Evolutionary conservation across 139 green algal genomes (phyloP).

Genomic region (Haematococcus lacustris): DNA sequence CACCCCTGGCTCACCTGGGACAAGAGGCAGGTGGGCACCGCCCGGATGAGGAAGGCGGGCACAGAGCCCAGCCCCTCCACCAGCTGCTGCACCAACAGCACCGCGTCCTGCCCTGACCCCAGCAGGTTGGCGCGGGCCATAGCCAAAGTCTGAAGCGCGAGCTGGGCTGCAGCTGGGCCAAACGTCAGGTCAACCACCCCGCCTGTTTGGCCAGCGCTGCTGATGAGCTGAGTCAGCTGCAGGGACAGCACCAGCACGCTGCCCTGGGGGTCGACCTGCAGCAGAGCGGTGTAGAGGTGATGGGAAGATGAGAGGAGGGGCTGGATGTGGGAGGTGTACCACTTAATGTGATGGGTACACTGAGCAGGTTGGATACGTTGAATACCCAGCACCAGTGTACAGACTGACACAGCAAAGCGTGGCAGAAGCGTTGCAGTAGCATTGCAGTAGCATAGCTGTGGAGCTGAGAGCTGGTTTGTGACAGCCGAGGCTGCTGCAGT

Average conservation of each 20-base stretch:
- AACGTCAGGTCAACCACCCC: constrained; percentile 22
- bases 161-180: constrained; percentile 7
- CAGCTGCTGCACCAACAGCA: constrained; percentile 14
- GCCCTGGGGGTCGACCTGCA: constrained; percentile 7
- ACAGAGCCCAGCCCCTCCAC: not conserved
- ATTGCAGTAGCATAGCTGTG: too few species aligned
- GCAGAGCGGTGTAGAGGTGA: not conserved
- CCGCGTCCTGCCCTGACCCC: constrained; percentile 14
- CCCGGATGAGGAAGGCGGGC: not conserved
- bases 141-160: constrained; percentile 27
- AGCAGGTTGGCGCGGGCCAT: constrained; percentile 24
- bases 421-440: too few species aligned
- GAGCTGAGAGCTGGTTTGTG: too few species aligned
- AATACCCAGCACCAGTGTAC: too few species aligned
- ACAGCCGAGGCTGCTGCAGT: too few species aligned
- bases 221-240: not conserved
- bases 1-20: not conserved
- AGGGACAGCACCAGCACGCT: not conserved
- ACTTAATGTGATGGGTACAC: not conserved
- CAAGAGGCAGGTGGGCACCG: not conserved
- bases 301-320: not conserved
- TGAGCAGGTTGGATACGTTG: not conserved
- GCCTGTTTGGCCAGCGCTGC: not conserved
- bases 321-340: not conserved
- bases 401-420: too few species aligned